Base-by-base conservation (phyloP, 2,329 filamentous ascomycete species). In the Alternaria conjuncta region DNA sequence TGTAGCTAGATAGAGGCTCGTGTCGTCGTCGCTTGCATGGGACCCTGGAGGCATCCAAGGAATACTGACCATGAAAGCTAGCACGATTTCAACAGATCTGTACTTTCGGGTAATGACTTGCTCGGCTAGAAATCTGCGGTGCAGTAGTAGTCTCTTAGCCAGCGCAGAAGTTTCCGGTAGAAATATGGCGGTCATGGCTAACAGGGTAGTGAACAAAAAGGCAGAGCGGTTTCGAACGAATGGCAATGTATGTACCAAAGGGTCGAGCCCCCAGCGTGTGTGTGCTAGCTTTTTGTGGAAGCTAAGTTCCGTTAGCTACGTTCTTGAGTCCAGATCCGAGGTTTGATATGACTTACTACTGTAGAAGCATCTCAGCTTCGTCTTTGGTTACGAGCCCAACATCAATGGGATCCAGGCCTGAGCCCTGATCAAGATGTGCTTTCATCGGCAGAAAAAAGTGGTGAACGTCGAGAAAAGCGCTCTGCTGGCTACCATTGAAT, bases 61-160 rank as follows among this genome's bases (percentile, higher is more conserved):
- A 7, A 93, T 86, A 64, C 92, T 92, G 30, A 92, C 86, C 87
- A 93, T 90, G 72, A 92, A 92, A 0, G 89, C 90, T 1, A 93
- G 81, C 0, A 93, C 88, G 60, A 93, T 92, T 74, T 93, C 90
- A 6, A 92, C 89, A 0, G 90, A 93, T 60, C 89, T 86, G 71
- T 88, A 86, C 3, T 89, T 86, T 49, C 86, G 84, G 0, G 84
- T 80, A 54, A 90, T 88, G 46, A 92, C 85, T 26, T 86, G 84
- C 25, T 88, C 86, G 0, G 88, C 90, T 4, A 93, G 84, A 23
- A 82, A 82, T 65, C 87, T 89, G 65, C 86, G 86, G 68, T 93
- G 90, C 56, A 87, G 85, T 0, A 88, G 88, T 1, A 93, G 82
- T 25, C 90, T 82, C 68, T 86, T 91, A 1, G 89, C 90, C 21